Percentiles rank a stretch among this genome's conserved stretches.
Conservation (phyloP, 768 basidiomycete genomes). For the Tricholoma sp. region DNA sequence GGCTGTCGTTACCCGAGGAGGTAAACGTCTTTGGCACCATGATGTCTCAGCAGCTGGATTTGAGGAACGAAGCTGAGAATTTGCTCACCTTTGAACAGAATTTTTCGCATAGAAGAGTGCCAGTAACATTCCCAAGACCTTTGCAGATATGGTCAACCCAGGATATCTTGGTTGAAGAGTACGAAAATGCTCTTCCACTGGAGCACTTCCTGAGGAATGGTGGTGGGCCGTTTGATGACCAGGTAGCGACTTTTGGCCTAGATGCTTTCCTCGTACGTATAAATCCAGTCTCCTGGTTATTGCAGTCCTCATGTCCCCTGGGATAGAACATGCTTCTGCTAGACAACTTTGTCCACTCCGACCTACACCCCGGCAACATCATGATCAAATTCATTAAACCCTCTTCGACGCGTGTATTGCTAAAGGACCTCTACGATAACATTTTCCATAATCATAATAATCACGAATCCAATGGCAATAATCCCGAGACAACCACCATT, state of each 20-base stretch:
- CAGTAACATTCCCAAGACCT: slow-evolving; percentile 88
- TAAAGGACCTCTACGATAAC: slow-evolving; percentile 54
- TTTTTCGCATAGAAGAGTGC: slow-evolving; percentile 73
- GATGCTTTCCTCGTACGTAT: slow-evolving; percentile 89
- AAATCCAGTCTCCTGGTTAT: not conserved
- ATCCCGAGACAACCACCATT: slow-evolving; percentile 18
- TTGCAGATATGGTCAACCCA: slow-evolving; percentile 75
- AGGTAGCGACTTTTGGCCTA: slow-evolving; percentile 86
- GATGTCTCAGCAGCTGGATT: slow-evolving; percentile 94
- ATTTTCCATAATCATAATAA: slow-evolving; percentile 36
- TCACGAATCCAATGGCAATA: slow-evolving; percentile 5
- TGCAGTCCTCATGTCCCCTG: slow-evolving; percentile 1
- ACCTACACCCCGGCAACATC: slow-evolving; percentile 92
- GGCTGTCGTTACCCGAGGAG: slow-evolving; percentile 95
- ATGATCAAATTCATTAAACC: slow-evolving; percentile 97
- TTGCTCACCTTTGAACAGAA: slow-evolving; percentile 80
- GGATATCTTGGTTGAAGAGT: slow-evolving; percentile 89
- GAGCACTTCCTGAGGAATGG: slow-evolving; percentile 86
- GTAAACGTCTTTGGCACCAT: slow-evolving; percentile 91
- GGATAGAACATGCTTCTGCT: slow-evolving; percentile 92
- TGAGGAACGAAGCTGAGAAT: slow-evolving; percentile 88
- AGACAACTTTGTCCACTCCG: slow-evolving; percentile 96
- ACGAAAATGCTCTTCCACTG: slow-evolving; percentile 85
- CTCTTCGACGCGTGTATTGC: slow-evolving; percentile 58
- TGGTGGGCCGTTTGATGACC: slow-evolving; percentile 86